Evolutionary conservation across 768 basidiomycete genomes (phyloP).

Genomic region (Suillus alpinus): DNA sequence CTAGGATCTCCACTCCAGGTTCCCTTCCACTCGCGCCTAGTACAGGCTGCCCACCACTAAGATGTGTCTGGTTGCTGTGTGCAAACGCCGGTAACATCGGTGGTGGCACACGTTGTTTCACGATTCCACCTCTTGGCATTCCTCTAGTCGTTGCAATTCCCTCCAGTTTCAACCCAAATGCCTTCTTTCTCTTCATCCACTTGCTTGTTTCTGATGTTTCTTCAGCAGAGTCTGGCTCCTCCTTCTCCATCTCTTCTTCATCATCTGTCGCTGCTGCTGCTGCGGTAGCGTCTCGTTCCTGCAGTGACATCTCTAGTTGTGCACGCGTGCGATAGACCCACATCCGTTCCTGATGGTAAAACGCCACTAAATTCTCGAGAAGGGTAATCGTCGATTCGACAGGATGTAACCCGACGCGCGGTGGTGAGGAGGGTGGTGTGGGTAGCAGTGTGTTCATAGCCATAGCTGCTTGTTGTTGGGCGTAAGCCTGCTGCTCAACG

Average conservation of each 20-base stretch:
- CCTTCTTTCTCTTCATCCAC: conserved; percentile 60
- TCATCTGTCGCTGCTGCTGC: not conserved
- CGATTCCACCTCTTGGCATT: conserved; percentile 23
- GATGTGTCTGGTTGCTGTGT: not conserved
- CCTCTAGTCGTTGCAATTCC: conserved; percentile 35
- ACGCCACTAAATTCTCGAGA: conserved; percentile 62
- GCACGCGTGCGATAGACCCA: conserved; percentile 70
- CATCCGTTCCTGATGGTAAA: conserved; percentile 69
- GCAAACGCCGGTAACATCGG: conserved; percentile 25
- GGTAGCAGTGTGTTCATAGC: conserved; percentile 34
- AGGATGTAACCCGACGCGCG: conserved; percentile 29
- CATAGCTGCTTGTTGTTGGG: conserved; percentile 24
- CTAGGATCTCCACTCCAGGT: conserved; percentile 52
- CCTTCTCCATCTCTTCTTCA: not conserved
- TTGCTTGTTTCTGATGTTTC: conserved; percentile 26
- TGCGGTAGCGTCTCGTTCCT: conserved; percentile 16
- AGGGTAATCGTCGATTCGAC: conserved; percentile 51
- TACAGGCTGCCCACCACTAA: conserved; percentile 9
- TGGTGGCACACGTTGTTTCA: conserved; percentile 30
- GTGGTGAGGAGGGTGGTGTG: conserved; percentile 33
- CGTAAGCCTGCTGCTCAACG: conserved; percentile 21
- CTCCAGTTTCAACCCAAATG: conserved; percentile 50
- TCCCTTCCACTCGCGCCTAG: conserved; percentile 33
- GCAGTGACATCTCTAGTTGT: conserved; percentile 49
- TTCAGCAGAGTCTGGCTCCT: conserved; percentile 9